Evolutionary conservation across 257 asterid genomes (phyloP).

Genomic region (Solanum pennellii): DNA sequence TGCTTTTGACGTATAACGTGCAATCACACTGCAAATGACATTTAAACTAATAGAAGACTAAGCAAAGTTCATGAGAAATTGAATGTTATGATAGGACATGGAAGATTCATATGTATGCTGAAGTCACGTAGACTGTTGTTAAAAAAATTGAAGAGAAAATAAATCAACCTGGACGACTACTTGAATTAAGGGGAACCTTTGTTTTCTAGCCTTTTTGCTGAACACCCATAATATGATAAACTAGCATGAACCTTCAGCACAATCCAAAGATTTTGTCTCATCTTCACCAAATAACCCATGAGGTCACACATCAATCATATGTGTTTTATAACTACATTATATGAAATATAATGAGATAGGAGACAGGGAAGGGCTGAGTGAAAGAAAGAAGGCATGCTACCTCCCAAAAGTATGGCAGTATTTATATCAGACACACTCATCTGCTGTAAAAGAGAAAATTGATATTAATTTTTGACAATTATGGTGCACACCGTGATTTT

Average conservation of each 20-base stretch:
- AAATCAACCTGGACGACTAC: not conserved
- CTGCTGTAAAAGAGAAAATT: too few relatives aligned
- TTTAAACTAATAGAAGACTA: slow-evolving; percentile 19
- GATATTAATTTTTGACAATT: too few relatives aligned
- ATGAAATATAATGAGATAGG: not conserved
- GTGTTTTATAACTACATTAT: not conserved
- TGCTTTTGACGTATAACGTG: slow-evolving; percentile 98
- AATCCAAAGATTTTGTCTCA: not conserved
- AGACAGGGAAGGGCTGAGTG: not conserved
- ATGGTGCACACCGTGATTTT: too few relatives aligned
- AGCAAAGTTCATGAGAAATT: too few relatives aligned
- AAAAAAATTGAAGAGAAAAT: too few relatives aligned
- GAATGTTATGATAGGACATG: not conserved
- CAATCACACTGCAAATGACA: slow-evolving; percentile 34
- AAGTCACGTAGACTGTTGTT: too few relatives aligned
- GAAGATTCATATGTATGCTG: too few relatives aligned
- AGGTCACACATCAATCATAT: not conserved
- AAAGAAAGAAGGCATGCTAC: slow-evolving; percentile 12
- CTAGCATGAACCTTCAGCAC: not conserved
- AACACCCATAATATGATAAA: not conserved
- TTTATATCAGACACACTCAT: slow-evolving; percentile 68
- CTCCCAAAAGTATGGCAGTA: slow-evolving; percentile 90
- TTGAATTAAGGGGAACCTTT: too few relatives aligned
- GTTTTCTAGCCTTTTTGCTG: too few relatives aligned
- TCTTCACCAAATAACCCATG: not conserved